Conservation (phyloP, 2,329 filamentous ascomycete genomes). For the Calycina herbarum region DNA sequence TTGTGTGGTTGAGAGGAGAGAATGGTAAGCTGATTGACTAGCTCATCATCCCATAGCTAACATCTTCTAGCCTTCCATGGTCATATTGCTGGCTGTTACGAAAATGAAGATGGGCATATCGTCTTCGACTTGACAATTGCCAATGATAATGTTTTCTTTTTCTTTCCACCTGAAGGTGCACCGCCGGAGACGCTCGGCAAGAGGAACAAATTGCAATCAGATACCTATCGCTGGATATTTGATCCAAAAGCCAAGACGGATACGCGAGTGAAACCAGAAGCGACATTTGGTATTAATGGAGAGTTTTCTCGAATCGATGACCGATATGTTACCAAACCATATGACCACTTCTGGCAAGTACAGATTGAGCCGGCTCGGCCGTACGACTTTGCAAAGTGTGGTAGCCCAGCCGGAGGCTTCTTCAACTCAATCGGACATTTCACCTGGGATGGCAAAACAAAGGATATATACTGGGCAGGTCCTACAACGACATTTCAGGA, state of each 20-base stretch:
- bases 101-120: conserved; percentile 47
- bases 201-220: conserved; percentile 30
- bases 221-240: conserved; percentile 38
- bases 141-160: conserved; percentile 29
- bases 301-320: conserved; percentile 32
- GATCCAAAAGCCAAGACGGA: conserved; percentile 29
- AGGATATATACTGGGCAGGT: conserved; percentile 33
- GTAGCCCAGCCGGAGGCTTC: conserved; percentile 26
- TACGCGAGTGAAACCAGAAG: conserved; percentile 21
- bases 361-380: conserved; percentile 24
- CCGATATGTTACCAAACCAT: conserved; percentile 23
- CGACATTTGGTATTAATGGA: conserved; percentile 24
- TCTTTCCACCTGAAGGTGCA: conserved; percentile 25
- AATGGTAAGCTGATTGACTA: conserved; percentile 44
- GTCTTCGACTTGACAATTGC: conserved; percentile 29
- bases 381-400: conserved; percentile 32
- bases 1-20: conserved; percentile 51
- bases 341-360: conserved; percentile 30
- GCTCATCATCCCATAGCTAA: conserved; percentile 9
- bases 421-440: conserved; percentile 31
- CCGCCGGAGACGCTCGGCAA: conserved; percentile 29
- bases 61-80: conserved; percentile 30
- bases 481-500: conserved; percentile 37
- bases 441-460: conserved; percentile 20
- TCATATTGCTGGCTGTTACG: conserved; percentile 50